Evolutionary conservation across 2,329 filamentous ascomycete species (phyloP), one percentile per base, ranked within the genome.

Genomic region (Byssothecium circinans): DNA sequence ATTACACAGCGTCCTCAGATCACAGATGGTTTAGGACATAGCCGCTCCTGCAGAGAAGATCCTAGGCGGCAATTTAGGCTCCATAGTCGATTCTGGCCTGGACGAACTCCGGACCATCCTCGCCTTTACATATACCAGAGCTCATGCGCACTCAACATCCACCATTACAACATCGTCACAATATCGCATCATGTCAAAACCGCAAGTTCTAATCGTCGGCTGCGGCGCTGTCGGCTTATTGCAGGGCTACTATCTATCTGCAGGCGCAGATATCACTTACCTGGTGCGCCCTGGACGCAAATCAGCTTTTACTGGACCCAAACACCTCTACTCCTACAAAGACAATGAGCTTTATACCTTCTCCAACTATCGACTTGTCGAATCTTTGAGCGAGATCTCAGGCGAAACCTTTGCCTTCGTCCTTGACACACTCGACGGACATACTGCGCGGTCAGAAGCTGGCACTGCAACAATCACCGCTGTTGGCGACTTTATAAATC

Each of bases 271-370:
- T 19, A 56, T 61, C n/a, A 62, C 54, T 25, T 62, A 52, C 38
- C 56, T 62, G 14, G 60, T 61, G 6, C 57, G 60, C 2, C 54
- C 56, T 3, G 58, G 58, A 29, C 60, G 60, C 27, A 50, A 32
- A 20, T 19, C 53, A 1, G 58, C 58, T 10, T 62, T 58, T 20
- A 12, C 32, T 4, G 30, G 53, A 6, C 60, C 60, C 10, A 60
- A 56, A 34, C 35, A 49, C 4, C 56, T 62, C 4, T 62, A 60
- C 41, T 35, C 49, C 8, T 62, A 62, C 43, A 57, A 58, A 41
- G 47, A 48, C 10, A 46, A 62, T 19, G 42, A 34, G 1, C 49
- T 62, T 3, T 43, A 38, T 19, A 49, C 44, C 6, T 61, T 61
- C 15, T 19, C 45, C 3, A 36, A 48, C 11, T 62, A 61, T 17